Conservation (phyloP, 257 asterid genomes). For the Ballota nigra region DNA sequence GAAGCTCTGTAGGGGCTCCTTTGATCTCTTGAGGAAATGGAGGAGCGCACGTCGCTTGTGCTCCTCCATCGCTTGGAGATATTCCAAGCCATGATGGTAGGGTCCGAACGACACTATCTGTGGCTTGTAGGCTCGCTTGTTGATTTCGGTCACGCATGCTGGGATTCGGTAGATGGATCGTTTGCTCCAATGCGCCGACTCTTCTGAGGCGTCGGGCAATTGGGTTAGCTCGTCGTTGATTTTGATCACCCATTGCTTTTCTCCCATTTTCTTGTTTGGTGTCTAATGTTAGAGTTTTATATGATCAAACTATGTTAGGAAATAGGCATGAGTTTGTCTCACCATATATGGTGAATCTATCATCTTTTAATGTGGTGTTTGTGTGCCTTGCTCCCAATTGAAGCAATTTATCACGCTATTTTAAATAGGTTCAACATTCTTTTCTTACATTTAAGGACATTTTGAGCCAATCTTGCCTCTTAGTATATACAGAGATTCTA, state of each 20-base stretch:
- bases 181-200: conserved; percentile 33
- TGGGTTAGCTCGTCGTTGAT: conserved; percentile 23
- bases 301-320: too few species aligned
- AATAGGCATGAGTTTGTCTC: too few species aligned
- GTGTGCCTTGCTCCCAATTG: too few species aligned
- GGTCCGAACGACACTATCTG: conserved; percentile 48
- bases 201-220: background rate
- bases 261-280: background rate
- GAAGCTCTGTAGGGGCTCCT: conserved; percentile 17
- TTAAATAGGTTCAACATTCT: too few species aligned
- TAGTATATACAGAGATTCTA: too few species aligned
- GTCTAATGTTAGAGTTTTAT: too few species aligned
- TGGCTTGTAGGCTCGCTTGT: conserved; percentile 37
- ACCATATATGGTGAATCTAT: too few species aligned
- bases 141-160: conserved; percentile 25
- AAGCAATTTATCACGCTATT: too few species aligned
- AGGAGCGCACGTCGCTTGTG: conserved; percentile 51
- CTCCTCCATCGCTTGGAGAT: conserved; percentile 39
- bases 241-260: conserved; percentile 28
- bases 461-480: too few species aligned
- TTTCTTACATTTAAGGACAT: too few species aligned
- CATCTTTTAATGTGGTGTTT: too few species aligned
- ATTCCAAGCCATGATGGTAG: conserved; percentile 28
- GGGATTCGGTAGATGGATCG: conserved; percentile 44
- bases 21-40: conserved; percentile 33